phyloP scores from a whole-genome alignment of 495 filamentous ascomycete species.

The Pyrenopolyporus hunteri region DNA sequence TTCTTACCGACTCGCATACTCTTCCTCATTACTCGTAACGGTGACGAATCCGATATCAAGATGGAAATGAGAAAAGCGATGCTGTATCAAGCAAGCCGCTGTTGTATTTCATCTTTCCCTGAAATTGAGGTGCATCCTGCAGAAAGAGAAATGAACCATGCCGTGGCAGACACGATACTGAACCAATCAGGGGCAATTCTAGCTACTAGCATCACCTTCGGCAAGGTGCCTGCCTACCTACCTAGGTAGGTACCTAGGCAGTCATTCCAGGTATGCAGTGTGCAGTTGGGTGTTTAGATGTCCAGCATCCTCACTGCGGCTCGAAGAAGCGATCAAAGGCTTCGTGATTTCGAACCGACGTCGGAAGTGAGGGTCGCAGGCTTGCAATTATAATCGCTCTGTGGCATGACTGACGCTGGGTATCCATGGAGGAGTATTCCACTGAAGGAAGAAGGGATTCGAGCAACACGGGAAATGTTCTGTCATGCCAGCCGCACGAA shows the following conservation, averaged over 20 bases:
- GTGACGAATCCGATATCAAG: conserved; percentile 3
- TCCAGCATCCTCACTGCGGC: conserved; percentile 53
- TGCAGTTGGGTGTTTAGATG: conserved; percentile 35
- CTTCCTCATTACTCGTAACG: conserved; percentile 10
- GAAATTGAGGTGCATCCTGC: not conserved
- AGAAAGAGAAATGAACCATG: not conserved
- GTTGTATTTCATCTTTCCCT: not conserved
- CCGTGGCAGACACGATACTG: not conserved
- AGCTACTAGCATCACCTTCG: not conserved
- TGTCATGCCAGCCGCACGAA: conserved; percentile 51
- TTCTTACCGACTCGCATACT: conserved; percentile 16
- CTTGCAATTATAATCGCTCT: conserved; percentile 57
- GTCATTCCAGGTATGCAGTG: too few relatives aligned
- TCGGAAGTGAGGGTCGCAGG: conserved; percentile 42
- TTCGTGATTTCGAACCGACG: conserved; percentile 49
- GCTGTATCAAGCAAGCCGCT: not conserved
- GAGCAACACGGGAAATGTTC: conserved; percentile 57
- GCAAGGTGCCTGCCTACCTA: too few relatives aligned
- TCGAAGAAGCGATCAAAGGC: conserved; percentile 48
- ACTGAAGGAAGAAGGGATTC: conserved; percentile 43
- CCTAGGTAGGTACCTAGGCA: too few relatives aligned
- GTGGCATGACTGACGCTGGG: conserved; percentile 55
- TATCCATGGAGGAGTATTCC: conserved; percentile 44
- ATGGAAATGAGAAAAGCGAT: conserved; percentile 8
- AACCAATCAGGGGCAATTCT: not conserved